These are phyloP conservation scores for Candida succiphila DNA, from an alignment of 805 yeast genomes.

Conservation along the genomic window DNA sequence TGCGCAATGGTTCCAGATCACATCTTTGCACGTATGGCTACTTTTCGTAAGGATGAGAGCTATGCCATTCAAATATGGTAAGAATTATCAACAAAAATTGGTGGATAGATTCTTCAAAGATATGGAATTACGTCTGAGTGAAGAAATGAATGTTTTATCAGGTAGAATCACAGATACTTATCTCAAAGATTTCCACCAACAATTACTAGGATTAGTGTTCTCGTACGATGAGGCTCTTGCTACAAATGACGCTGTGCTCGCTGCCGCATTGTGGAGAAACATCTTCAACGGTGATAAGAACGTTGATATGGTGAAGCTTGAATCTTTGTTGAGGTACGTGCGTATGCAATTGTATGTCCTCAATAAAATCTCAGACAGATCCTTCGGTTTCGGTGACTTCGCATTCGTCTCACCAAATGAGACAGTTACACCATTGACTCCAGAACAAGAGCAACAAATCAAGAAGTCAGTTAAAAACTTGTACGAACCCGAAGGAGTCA, in stretches of 20 bases:
- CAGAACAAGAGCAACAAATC: constrained; percentile 50
- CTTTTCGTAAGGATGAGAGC: constrained; percentile 93
- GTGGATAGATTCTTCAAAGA: constrained; percentile 86
- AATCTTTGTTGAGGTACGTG: constrained; percentile 81
- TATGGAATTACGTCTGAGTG: constrained; percentile 75
- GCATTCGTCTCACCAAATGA: constrained; percentile 76
- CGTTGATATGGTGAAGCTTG: constrained; percentile 74
- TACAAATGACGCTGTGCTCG: constrained; percentile 68
- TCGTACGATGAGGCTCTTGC: constrained; percentile 89
- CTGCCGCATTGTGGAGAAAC: constrained; percentile 83
- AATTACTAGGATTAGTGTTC: constrained; percentile 79
- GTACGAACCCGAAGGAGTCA: constrained; percentile 38
- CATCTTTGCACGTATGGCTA: constrained; percentile 88
- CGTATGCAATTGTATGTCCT: constrained; percentile 85
- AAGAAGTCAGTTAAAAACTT: constrained; percentile 38
- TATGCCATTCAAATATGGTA: constrained; percentile 83
- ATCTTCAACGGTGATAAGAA: constrained; percentile 78
- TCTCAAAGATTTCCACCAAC: constrained; percentile 83
- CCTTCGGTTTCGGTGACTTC: constrained; percentile 87
- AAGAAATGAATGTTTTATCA: constrained; percentile 76
- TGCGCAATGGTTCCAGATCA: constrained; percentile 94
- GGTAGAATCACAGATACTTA: constrained; percentile 78
- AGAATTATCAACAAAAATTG: constrained; percentile 83
- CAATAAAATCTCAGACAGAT: constrained; percentile 79
- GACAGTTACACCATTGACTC: constrained; percentile 62